phyloP scores from a whole-genome alignment of 1,284 basidiomycete species.

The Papiliotrema laurentii region DNA sequence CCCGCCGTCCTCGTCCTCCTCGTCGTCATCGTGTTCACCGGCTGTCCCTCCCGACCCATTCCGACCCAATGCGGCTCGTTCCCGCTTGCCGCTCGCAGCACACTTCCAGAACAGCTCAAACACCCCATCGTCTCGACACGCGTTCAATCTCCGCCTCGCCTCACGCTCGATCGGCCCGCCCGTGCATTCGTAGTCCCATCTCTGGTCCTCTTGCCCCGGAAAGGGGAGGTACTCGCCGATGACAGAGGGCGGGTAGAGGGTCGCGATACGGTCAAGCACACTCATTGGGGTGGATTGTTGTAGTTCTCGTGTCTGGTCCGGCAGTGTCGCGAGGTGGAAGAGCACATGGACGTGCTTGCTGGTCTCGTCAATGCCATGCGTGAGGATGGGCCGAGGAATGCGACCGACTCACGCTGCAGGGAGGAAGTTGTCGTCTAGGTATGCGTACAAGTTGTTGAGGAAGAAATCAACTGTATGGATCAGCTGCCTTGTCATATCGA shows the following conservation, averaged over 20 bases:
- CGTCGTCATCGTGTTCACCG: neutral
- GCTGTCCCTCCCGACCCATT: conserved; percentile 4
- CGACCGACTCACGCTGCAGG: conserved; percentile 7
- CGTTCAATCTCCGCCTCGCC: neutral
- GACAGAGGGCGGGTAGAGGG: conserved; percentile 7
- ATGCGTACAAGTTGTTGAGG: conserved; percentile 1
- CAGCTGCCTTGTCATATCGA: neutral
- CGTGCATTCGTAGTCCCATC: neutral
- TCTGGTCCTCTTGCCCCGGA: neutral
- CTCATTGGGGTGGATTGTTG: conserved; percentile 9
- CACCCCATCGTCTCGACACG: conserved; percentile 16
- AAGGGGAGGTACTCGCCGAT: conserved; percentile 10
- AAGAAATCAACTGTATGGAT: conserved; percentile 4
- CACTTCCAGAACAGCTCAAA: conserved; percentile 26
- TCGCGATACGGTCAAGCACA: conserved; percentile 17
- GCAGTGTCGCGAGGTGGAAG: conserved; percentile 19
- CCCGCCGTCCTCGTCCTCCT: conserved; percentile 16
- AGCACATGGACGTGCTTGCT: conserved; percentile 34
- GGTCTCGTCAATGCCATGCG: neutral
- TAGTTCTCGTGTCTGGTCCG: neutral
- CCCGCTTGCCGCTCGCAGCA: neutral
- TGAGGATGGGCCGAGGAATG: neutral
- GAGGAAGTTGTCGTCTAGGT: conserved; percentile 3
- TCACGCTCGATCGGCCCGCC: conserved; percentile 7
- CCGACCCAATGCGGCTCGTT: neutral